Evolutionary conservation across 805 yeast species (phyloP), one percentile per base, ranked within the genome.

Genomic region (Schizosaccharomyces lindneri): DNA sequence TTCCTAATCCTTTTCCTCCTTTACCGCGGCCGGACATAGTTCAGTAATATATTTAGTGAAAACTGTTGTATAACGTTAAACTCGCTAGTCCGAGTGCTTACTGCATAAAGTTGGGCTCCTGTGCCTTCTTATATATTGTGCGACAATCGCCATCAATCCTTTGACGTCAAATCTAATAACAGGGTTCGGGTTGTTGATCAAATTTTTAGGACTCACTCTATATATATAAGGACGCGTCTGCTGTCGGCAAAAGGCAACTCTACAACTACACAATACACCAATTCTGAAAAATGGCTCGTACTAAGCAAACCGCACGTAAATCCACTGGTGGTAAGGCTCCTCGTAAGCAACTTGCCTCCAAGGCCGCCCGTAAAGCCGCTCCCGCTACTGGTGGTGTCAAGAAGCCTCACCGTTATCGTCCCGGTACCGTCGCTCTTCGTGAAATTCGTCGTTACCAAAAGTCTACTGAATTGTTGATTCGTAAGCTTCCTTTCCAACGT

Each of bases 371-470:
- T 78, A 85, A 85, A 76, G 83, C 90, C 59, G 90, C 89, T 64
- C 76, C 84, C 64, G 88, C 79, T 89, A 75, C 72, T 63, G 90
- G 90, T 72, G 93, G 90, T 79, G 90, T 85, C 72, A 84, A 84
- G 84, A 84, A 85, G 79, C 90, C 90, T 65, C 93, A 85, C 81
- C 82, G 94, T 82, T 85, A 85, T 79, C 85, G 85, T 86, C 94
- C 94, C 73, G 94, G 94, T 83, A 84, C 90, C 71, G 90, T 84
- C 72, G 94, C 94, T 70, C 83, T 85, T 73, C 83, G 90, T 81
- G 93, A 85, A 78, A 85, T 85, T 73, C 83, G 93, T 81, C 83
- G 89, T 78, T 85, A 85, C 81, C 94, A 85, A 78, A 85, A 85
- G 78, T 82, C 89, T 62, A 85, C 93, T 69, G 93, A 85, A 75